Percentiles rank a stretch among this genome's conserved stretches.
These are phyloP conservation scores for Teunomyces panamensis DNA, from an alignment of 805 yeast genomes.

Conservation along the genomic window DNA sequence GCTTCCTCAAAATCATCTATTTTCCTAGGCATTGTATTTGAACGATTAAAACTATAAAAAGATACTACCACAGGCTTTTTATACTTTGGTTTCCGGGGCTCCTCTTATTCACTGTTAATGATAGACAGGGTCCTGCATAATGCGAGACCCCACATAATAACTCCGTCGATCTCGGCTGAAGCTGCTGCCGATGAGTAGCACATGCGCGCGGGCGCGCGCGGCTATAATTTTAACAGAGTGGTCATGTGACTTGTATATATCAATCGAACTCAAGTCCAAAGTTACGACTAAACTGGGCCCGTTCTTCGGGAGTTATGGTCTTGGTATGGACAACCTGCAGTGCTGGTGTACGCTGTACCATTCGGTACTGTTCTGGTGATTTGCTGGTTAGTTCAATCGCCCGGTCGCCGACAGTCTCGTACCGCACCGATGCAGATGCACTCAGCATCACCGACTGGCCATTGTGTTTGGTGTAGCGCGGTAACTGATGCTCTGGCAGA, in stretches of 20 bases:
- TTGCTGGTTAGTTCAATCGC: not conserved
- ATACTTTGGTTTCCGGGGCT: too few species aligned
- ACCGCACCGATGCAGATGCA: not conserved
- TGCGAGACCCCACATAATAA: too few species aligned
- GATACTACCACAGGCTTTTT: too few species aligned
- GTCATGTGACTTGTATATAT: not conserved
- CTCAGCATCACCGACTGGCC: not conserved
- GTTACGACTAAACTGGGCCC: slow-evolving; percentile 2
- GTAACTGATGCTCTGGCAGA: slow-evolving; percentile 13
- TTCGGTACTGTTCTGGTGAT: not conserved
- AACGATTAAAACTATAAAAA: not conserved
- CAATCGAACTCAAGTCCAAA: slow-evolving; percentile 2
- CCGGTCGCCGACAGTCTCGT: not conserved
- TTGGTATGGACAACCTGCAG: too few species aligned
- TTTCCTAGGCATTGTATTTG: not conserved
- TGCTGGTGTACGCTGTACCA: not conserved
- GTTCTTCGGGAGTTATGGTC: not conserved
- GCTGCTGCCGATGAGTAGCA: too few species aligned
- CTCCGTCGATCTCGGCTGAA: too few species aligned
- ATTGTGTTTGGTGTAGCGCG: slow-evolving; percentile 15
- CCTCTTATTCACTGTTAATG: too few species aligned
- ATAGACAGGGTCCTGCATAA: not conserved
- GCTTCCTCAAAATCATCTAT: slow-evolving; percentile 30
- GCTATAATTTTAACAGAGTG: not conserved
- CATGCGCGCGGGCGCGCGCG: too few species aligned